Evolutionary conservation across 2,329 filamentous ascomycete species (phyloP).

Genomic region (Kalaharituber pfeilii): DNA sequence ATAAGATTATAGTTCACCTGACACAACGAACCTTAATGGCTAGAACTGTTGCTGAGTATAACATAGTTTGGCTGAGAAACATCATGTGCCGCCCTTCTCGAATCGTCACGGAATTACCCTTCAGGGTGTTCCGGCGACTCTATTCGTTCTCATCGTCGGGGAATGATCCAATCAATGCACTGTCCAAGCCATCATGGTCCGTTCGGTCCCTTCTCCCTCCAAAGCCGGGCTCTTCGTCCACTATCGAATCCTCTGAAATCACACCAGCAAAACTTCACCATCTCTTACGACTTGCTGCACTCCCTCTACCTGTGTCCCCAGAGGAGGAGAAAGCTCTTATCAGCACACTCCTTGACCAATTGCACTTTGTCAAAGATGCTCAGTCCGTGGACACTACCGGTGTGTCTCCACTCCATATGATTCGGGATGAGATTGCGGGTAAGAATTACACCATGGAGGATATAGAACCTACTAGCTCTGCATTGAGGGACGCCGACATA

Average conservation of each 20-base stretch:
- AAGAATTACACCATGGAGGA: conserved; percentile 39
- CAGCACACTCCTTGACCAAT: conserved; percentile 56
- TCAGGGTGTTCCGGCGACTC: no score
- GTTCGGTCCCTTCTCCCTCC: conserved; percentile 20
- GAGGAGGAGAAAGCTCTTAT: conserved; percentile 56
- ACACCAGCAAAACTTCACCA: conserved; percentile 56
- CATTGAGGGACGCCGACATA: not conserved
- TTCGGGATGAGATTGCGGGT: conserved; percentile 38
- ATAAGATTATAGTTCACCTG: no score
- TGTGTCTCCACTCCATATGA: conserved; percentile 62
- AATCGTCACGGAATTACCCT: not conserved
- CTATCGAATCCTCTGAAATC: conserved; percentile 28
- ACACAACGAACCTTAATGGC: no score
- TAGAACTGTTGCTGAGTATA: no score
- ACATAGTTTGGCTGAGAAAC: no score
- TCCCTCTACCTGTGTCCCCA: conserved; percentile 49
- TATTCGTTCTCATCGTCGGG: not conserved
- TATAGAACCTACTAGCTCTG: conserved; percentile 24
- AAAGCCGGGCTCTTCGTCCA: conserved; percentile 23
- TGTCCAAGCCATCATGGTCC: conserved; percentile 13
- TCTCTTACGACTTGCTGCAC: conserved; percentile 72
- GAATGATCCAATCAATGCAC: not conserved
- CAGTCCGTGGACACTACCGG: conserved; percentile 59
- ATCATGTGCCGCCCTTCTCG: no score
- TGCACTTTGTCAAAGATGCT: conserved; percentile 78